Percentiles rank a stretch among this genome's conserved stretches.
These are phyloP conservation scores for Yamadazyma tumulicola DNA, from an alignment of 805 yeast species.

Conservation along the genomic window DNA sequence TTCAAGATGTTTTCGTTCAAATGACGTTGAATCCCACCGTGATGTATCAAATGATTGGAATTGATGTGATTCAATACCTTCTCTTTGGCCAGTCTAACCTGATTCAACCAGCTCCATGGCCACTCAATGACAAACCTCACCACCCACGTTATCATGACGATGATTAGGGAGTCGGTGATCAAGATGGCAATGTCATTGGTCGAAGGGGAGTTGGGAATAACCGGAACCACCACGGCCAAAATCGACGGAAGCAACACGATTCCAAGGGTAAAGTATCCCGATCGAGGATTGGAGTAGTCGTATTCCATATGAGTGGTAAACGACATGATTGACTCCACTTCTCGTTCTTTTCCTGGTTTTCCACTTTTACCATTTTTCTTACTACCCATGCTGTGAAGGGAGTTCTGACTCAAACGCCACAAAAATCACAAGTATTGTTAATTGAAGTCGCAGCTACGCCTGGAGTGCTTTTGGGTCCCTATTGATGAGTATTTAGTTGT, in stretches of 20 bases:
- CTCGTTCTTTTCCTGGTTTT: background rate
- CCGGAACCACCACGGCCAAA: slow-evolving; percentile 22
- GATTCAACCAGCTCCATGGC: slow-evolving; percentile 41
- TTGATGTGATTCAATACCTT: slow-evolving; percentile 16
- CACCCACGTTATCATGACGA: slow-evolving; percentile 30
- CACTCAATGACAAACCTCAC: slow-evolving; percentile 34
- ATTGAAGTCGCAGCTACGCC: too few relatives aligned
- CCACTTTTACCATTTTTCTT: too few relatives aligned
- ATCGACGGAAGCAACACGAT: slow-evolving; percentile 24
- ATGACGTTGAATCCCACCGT: background rate
- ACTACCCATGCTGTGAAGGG: too few relatives aligned
- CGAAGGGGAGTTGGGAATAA: slow-evolving; percentile 12
- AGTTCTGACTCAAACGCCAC: background rate
- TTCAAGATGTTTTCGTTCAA: slow-evolving; percentile 1
- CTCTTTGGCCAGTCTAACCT: slow-evolving; percentile 17
- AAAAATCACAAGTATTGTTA: too few relatives aligned
- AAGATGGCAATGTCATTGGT: slow-evolving; percentile 18
- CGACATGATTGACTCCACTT: background rate
- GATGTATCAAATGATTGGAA: slow-evolving; percentile 9
- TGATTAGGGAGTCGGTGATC: slow-evolving; percentile 28
- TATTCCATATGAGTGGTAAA: too few relatives aligned
- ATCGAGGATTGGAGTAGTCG: slow-evolving; percentile 1
- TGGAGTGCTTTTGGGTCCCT: too few relatives aligned
- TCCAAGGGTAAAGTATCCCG: slow-evolving; percentile 16
- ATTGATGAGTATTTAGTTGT: too few relatives aligned